Evolutionary conservation across 1,139 yeast species (phyloP), one percentile per base, ranked within the genome.

Genomic region (Saccharomyces hybrid): DNA sequence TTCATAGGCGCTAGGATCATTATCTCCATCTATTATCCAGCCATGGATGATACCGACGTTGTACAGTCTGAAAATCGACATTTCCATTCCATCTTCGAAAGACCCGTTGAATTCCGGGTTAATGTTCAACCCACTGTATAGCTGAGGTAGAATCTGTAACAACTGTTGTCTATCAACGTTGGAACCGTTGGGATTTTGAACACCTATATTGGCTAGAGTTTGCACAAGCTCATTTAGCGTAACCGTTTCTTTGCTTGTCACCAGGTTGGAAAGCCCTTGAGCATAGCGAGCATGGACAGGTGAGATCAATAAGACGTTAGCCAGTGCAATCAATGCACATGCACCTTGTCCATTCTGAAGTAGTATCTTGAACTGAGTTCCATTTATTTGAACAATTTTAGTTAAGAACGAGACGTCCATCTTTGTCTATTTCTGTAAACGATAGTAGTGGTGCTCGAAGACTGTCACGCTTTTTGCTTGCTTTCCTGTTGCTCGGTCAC

Each of bases 271-370:
- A 26, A 71, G 52, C 5, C 60, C 61, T 23, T 59, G 61, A 0
- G 67, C 66, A 28, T 68, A 59, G 11, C 62, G 59, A 1, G 61
- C 52, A 28, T 61, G 65, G 13, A 78, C 80, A 42, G 77, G 73
- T 2, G 80, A 71, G 29, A 83, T 64, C n/a, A 83, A 60, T 29
- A 89, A 66, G 0, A 90, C 80, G 66, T 91, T 91, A 52, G 84
- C 77, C 47, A 91, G 71, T 0, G 96, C 91, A n/a, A 90, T 79
- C 48, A 91, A 71, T 1, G 96, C 96, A 65, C 96, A 90, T 0
- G 96, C 96, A 0, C 96, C 97, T 63, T 90, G 88, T 50, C 71
- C 76, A 59, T 88, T 88, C 70, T 91, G 97, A 20, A 88, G 71
- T n/a, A 91, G 71, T 41, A 90, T 81, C 14, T 80, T 83, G 41